These are phyloP conservation scores for Voacanga thouarsii DNA, from an alignment of 257 asterid species.

Conservation along the genomic window DNA sequence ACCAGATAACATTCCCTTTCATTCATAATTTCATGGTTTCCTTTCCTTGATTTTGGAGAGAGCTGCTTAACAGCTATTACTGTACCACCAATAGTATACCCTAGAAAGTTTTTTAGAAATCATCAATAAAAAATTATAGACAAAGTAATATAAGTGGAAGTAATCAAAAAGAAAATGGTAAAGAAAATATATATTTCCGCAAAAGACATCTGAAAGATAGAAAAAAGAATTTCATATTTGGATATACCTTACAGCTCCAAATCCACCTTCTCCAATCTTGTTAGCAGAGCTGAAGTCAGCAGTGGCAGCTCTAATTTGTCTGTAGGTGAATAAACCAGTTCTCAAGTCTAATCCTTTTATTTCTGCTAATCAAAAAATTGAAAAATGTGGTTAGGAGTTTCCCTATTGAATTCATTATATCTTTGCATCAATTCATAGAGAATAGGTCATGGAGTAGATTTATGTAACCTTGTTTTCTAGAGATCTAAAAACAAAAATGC, in stretches of 20 bases:
- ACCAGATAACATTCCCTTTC: constrained; percentile 62
- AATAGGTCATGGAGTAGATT: not conserved
- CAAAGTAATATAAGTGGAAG: too few relatives aligned
- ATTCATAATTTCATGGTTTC: constrained; percentile 60
- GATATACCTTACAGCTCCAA: constrained; percentile 58
- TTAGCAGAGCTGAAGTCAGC: constrained; percentile 43
- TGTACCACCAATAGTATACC: constrained; percentile 52
- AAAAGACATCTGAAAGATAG: constrained; percentile 4
- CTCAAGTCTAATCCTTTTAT: constrained; percentile 49
- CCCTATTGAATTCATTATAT: not conserved
- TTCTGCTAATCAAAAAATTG: constrained; percentile 30
- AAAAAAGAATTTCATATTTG: not conserved
- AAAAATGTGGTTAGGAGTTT: not conserved
- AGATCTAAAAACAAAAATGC: too few relatives aligned
- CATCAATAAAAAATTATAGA: too few relatives aligned
- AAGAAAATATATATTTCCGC: not conserved
- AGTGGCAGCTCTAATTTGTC: constrained; percentile 50
- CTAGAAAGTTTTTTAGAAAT: constrained; percentile 18
- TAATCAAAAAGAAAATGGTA: not conserved
- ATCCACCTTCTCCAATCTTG: constrained; percentile 73
- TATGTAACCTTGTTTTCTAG: constrained; percentile 55
- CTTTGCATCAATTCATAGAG: not conserved
- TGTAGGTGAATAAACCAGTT: constrained; percentile 21
- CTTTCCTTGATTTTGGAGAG: constrained; percentile 60
- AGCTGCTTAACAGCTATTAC: constrained; percentile 64